A percentile compares a stretch with the other conserved stretches of the same genome.
Conservation (phyloP, 2,329 filamentous ascomycete species). For the Salinomyces thailandicus region DNA sequence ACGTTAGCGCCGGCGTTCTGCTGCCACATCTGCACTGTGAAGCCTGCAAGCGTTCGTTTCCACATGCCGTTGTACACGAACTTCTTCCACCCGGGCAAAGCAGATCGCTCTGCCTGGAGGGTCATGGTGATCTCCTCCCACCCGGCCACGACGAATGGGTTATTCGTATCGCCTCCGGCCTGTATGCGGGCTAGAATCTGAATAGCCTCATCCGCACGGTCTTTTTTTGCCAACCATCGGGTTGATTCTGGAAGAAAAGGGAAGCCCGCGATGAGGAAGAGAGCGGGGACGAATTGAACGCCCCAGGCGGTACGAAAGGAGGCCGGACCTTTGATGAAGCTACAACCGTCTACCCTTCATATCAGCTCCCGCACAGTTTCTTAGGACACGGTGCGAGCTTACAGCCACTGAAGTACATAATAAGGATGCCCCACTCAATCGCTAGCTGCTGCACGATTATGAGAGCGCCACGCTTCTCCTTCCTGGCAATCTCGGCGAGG, state of each 20-base stretch:
- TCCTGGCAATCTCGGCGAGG: constrained; percentile 35
- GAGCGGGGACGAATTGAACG: constrained; percentile 36
- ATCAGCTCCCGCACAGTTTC: too few relatives aligned
- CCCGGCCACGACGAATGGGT: constrained; percentile 39
- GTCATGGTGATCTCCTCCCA: constrained; percentile 42
- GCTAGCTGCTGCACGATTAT: constrained; percentile 37
- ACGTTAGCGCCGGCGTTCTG: constrained; percentile 31
- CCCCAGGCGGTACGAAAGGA: constrained; percentile 39
- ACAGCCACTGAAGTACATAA: constrained; percentile 39
- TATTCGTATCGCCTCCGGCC: constrained; percentile 33
- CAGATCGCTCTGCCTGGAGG: too few relatives aligned
- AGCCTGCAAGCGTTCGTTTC: constrained; percentile 46
- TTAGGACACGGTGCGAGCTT: too few relatives aligned
- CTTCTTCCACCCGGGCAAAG: too few relatives aligned
- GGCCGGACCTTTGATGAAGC: constrained; percentile 28
- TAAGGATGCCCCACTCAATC: constrained; percentile 34
- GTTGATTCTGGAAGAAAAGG: constrained; percentile 39
- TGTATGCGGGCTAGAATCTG: constrained; percentile 36
- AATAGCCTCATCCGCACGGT: constrained; percentile 37
- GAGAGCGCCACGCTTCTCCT: constrained; percentile 33
- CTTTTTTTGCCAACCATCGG: constrained; percentile 39
- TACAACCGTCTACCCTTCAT: too few relatives aligned
- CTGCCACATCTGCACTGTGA: constrained; percentile 49
- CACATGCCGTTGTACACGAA: too few relatives aligned
- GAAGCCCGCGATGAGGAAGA: constrained; percentile 35